These are phyloP conservation scores for Mycena haematopus DNA, from an alignment of 768 basidiomycete species.

Conservation along the genomic window DNA sequence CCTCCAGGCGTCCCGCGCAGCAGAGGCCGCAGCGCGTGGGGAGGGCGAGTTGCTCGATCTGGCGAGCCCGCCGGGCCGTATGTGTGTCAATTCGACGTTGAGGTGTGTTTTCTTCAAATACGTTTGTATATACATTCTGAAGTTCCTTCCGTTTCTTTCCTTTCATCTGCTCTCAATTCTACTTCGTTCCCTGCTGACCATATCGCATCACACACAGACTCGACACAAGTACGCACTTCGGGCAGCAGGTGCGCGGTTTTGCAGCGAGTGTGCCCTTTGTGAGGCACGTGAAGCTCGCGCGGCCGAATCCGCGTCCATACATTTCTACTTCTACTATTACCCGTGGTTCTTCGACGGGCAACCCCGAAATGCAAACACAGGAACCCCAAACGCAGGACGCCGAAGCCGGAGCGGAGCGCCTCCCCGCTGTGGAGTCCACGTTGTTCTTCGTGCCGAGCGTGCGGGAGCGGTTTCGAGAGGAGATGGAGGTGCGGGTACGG, in stretches of 20 bases:
- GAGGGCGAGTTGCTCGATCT: conserved; percentile 17
- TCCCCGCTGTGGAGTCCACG: no score
- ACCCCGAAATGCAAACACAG: no score
- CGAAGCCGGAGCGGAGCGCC: no score
- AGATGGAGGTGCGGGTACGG: no score
- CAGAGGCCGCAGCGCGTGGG: conserved; percentile 5
- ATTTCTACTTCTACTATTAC: no score
- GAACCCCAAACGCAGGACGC: no score
- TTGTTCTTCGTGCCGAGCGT: no score
- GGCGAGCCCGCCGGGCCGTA: conserved; percentile 16
- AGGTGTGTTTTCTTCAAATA: not conserved
- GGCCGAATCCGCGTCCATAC: conserved; percentile 1
- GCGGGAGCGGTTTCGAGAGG: no score
- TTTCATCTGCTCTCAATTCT: not conserved
- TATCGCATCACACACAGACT: not conserved
- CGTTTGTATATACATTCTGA: no score
- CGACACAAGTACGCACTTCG: conserved; percentile 16
- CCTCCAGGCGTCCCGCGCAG: conserved; percentile 12
- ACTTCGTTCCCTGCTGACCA: no score
- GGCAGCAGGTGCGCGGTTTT: conserved; percentile 12
- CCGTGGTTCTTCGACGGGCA: no score
- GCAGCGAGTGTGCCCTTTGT: conserved; percentile 21
- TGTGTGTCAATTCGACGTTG: conserved; percentile 19
- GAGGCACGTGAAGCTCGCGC: conserved; percentile 18
- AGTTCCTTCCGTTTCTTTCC: no score